A percentile compares a stretch with the other conserved stretches of the same genome.
phyloP scores from a whole-genome alignment of 73 alveolate species.

The Breviolum minutum region DNA sequence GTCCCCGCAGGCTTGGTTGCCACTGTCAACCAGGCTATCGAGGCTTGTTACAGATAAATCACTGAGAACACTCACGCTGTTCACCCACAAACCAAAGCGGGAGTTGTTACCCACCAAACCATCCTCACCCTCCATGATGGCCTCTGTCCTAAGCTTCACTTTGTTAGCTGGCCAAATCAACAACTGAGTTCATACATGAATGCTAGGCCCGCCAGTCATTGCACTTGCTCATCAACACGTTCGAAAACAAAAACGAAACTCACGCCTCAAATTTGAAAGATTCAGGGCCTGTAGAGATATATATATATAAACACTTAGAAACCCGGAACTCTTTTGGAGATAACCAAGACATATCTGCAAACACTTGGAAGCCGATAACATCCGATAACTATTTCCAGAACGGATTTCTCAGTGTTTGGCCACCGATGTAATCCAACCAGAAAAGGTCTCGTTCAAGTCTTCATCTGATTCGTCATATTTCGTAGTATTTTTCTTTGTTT shows the following conservation, averaged over 20 bases:
- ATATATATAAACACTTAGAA: no score
- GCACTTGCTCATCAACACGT: background rate
- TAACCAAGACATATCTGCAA: no score
- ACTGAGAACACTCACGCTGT: background rate
- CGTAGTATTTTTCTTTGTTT: background rate
- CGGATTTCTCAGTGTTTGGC: no score
- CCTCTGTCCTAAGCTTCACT: background rate
- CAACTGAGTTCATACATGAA: no score
- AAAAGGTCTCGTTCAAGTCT: background rate
- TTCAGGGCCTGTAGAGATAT: no score
- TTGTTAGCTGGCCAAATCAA: no score
- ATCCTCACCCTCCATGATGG: slow-evolving; percentile 40
- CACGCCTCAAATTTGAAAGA: no score
- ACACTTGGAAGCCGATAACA: no score
- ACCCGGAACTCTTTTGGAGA: no score
- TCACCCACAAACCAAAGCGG: slow-evolving; percentile 36
- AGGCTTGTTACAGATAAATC: background rate
- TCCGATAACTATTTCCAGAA: no score
- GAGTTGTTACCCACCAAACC: background rate
- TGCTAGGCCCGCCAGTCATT: no score
- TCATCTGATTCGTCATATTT: background rate
- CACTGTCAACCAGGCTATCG: background rate
- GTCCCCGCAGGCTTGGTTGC: slow-evolving; percentile 4
- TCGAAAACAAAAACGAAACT: no score
- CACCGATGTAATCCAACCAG: background rate